phyloP scores from a whole-genome alignment of 805 yeast species.

The Barnettozyma populi region DNA sequence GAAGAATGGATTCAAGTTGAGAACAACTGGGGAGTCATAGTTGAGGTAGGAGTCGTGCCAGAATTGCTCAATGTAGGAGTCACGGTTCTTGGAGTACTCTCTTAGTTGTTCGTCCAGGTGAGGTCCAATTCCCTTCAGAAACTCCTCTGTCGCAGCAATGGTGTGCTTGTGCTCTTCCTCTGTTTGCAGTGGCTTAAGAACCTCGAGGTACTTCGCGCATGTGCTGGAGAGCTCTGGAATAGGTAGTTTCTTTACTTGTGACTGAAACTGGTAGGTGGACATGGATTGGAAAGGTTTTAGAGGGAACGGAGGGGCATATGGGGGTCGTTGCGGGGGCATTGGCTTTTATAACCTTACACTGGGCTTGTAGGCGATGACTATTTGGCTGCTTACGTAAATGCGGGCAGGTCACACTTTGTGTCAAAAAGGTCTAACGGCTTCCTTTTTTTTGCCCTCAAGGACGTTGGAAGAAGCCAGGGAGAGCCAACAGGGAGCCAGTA shows the following conservation, averaged over 20 bases:
- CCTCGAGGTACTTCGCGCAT: conserved; percentile 57
- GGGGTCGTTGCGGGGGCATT: not conserved
- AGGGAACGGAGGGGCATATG: not conserved
- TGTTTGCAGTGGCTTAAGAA: conserved; percentile 76
- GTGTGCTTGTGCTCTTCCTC: conserved; percentile 64
- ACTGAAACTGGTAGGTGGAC: conserved; percentile 56
- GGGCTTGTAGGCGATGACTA: not conserved
- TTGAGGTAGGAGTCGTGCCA: conserved; percentile 90
- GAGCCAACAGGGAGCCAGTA: not conserved
- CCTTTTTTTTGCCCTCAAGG: not conserved
- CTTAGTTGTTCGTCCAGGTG: conserved; percentile 58
- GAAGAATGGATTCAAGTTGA: conserved; percentile 86
- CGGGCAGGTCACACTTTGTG: conserved; percentile 1
- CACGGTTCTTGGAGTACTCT: conserved; percentile 54
- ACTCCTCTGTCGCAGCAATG: conserved; percentile 47
- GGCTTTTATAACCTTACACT: not conserved
- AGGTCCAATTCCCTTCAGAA: conserved; percentile 51
- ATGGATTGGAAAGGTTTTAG: conserved; percentile 1
- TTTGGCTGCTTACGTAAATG: not conserved
- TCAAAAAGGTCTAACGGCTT: conserved; percentile 1
- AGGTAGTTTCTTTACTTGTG: conserved; percentile 60
- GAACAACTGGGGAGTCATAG: conserved; percentile 87
- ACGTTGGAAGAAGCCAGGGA: not conserved
- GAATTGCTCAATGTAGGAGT: conserved; percentile 86
- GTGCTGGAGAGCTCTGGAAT: conserved; percentile 73